Base-by-base conservation (phyloP, 2,329 filamentous ascomycete genomes). In the Aspergillus ibericus region DNA sequence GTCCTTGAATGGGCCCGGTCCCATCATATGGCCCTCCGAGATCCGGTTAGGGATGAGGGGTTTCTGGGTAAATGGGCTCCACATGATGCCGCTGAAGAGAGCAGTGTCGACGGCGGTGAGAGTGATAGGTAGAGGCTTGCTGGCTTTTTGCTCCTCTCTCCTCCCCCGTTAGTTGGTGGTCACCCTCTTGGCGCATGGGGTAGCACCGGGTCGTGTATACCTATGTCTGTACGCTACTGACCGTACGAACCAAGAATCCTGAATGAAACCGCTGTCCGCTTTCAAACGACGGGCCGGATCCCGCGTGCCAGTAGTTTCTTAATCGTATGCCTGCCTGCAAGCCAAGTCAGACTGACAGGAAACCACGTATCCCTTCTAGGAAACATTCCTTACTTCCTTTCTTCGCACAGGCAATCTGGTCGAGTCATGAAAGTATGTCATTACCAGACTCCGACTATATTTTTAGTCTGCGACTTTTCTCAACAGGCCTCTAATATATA, bases 31-130 rank as follows among this genome's bases (percentile, higher is more conserved):
- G 82, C 82, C 53, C 71, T 93, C 52, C 82, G 85, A 54, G 83
- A 82, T 67, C 82, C 87, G 1, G 90, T 95, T 53, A 88, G 91
- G 72, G 83, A 88, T 5, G 83, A 87, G 1, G 92, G 90, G 1
- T 96, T 96, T 65, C 75, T 88, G 6, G 85, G 88, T 61, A 83
- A 85, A 54, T 90, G 89, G 73, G 85, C 85, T 12, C 75, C 82
- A 50, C 82, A 51, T 25, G 53, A 58, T 20, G 55, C 56, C 15
- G 62, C 62, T 18, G 73, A 71, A 4, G 71, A 71, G 32, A 68
- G 70, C 32, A 64, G 67, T 47, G 65, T 61, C 52, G 64, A 63
- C 49, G 63, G 55, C 44, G 63, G 59, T 47, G 59, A 61, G 15
- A 52, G 64, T 12, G 64, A 67, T 13, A 59, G 62, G 44, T 64